Evolutionary conservation across 345 rosid genomes (phyloP).

Genomic region (Pugionium dolabratum): DNA sequence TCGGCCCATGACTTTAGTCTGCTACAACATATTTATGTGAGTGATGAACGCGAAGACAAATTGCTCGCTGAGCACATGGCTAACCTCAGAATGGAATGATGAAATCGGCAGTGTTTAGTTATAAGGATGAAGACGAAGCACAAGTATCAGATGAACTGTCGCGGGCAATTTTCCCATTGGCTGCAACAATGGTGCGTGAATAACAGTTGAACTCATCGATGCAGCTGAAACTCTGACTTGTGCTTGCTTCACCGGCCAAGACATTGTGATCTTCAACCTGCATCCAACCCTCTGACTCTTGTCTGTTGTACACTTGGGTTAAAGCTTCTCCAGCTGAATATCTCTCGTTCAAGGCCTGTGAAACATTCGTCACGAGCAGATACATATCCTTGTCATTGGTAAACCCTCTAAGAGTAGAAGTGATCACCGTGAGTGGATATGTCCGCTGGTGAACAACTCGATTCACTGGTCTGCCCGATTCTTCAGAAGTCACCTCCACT

Average conservation of each 20-base stretch:
- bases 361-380: conserved; percentile 59
- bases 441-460: conserved; percentile 33
- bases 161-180: conserved; percentile 44
- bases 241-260: conserved; percentile 54
- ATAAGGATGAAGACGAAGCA: conserved; percentile 33
- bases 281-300: conserved; percentile 78
- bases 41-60: too few relatives aligned
- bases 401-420: conserved; percentile 48
- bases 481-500: conserved; percentile 48
- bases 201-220: conserved; percentile 55
- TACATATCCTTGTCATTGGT: conserved; percentile 41
- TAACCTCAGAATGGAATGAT: conserved; percentile 66
- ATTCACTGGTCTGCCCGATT: conserved; percentile 35
- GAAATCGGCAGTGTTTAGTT: conserved; percentile 49
- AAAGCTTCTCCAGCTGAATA: conserved; percentile 34
- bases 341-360: conserved; percentile 52
- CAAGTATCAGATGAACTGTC: conserved; percentile 54
- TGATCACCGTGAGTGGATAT: conserved; percentile 59
- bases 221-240: conserved; percentile 53
- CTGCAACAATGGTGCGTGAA: conserved; percentile 44
- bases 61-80: conserved; percentile 84
- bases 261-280: conserved; percentile 69
- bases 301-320: conserved; percentile 45
- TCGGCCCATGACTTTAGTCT: too few relatives aligned
- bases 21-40: too few relatives aligned